Conservation (phyloP, 2,329 filamentous ascomycete genomes). For the Fusarium irregulare region DNA sequence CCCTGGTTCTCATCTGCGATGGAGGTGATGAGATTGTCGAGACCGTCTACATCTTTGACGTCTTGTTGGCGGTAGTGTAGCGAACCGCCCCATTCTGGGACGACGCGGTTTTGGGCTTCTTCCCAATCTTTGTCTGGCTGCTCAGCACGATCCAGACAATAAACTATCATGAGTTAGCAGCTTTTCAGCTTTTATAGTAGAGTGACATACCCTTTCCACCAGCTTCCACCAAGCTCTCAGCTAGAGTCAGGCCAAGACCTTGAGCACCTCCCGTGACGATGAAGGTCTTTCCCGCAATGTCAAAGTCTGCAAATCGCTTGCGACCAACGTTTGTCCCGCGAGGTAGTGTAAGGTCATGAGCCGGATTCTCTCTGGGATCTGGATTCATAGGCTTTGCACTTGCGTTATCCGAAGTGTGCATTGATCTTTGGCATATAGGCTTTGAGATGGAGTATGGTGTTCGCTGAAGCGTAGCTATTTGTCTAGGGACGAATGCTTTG, state of each 20-base stretch:
- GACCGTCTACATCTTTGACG: conserved; percentile 76
- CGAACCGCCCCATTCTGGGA: conserved; percentile 67
- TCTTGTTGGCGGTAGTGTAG: conserved; percentile 80
- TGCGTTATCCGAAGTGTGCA: conserved; percentile 9
- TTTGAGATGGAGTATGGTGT: background rate
- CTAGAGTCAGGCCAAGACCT: conserved; percentile 80
- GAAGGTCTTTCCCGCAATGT: conserved; percentile 77
- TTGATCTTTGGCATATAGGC: background rate
- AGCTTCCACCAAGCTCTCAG: conserved; percentile 82
- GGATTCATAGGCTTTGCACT: conserved; percentile 39
- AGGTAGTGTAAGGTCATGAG: conserved; percentile 17
- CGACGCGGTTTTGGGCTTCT: conserved; percentile 70
- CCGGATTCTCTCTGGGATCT: conserved; percentile 39
- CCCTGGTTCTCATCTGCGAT: conserved; percentile 78
- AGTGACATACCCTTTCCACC: conserved; percentile 69
- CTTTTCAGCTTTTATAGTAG: rapidly evolving
- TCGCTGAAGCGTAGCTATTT: background rate
- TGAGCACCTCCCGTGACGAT: conserved; percentile 81
- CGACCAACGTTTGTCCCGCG: conserved; percentile 46
- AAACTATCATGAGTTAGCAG: background rate
- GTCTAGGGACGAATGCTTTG: background rate
- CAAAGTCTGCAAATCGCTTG: conserved; percentile 75
- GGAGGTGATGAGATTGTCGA: conserved; percentile 73
- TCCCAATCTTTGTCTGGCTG: conserved; percentile 68
- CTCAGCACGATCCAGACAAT: conserved; percentile 24